Percentiles rank a stretch among this genome's conserved stretches.
These are phyloP conservation scores for Diospyros lotus DNA, from an alignment of 148 eudicot genomes.

Conservation along the genomic window DNA sequence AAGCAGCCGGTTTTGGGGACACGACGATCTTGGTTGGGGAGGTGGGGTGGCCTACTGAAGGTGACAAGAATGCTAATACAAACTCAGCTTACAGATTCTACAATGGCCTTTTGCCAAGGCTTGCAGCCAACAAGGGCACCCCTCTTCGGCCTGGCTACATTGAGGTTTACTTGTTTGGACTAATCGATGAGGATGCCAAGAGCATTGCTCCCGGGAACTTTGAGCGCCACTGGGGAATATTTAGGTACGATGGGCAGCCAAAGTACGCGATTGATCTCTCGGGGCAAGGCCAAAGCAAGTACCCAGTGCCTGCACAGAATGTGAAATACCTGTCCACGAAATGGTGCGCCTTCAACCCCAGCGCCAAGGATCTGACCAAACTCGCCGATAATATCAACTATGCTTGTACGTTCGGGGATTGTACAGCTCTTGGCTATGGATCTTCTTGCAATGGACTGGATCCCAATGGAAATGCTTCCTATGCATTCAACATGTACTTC, in stretches of 20 bases:
- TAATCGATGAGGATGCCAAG: constrained; percentile 81
- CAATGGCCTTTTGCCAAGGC: constrained; percentile 60
- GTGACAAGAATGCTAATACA: constrained; percentile 64
- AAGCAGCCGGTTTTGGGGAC: constrained; percentile 42
- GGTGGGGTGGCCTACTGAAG: constrained; percentile 96
- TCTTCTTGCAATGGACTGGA: constrained; percentile 72
- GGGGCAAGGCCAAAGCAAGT: constrained; percentile 34
- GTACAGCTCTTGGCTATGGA: constrained; percentile 77
- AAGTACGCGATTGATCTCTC: constrained; percentile 64
- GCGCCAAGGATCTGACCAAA: constrained; percentile 54
- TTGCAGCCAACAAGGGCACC: constrained; percentile 64
- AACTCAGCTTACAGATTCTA: constrained; percentile 61
- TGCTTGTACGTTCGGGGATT: constrained; percentile 69
- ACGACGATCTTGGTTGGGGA: constrained; percentile 72
- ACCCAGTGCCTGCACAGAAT: constrained; percentile 52
- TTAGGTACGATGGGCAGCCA: constrained; percentile 76
- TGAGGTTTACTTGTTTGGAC: constrained; percentile 78
- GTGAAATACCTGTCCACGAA: constrained; percentile 52
- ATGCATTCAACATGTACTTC: constrained; percentile 73
- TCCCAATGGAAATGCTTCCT: constrained; percentile 59
- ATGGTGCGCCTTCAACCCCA: constrained; percentile 68
- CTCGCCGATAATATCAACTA: constrained; percentile 50
- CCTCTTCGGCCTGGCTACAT: constrained; percentile 73
- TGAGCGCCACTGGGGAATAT: constrained; percentile 93
- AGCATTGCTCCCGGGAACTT: constrained; percentile 72